Evolutionary conservation across 2,329 filamentous ascomycete species (phyloP).

Genomic region (Rhynchosporium agropyri): DNA sequence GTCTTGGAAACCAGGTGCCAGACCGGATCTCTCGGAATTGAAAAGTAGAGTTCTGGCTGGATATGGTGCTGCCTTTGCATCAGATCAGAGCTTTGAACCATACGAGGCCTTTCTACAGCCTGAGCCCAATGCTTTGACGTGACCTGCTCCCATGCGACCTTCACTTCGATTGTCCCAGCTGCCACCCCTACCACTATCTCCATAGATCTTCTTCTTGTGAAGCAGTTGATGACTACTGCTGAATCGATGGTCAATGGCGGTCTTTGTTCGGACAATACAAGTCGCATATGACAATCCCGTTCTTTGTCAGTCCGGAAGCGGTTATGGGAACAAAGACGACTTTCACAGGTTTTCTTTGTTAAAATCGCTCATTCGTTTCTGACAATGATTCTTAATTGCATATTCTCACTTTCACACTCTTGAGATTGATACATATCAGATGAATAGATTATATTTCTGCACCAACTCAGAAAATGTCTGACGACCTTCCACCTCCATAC

Average conservation of each 20-base stretch:
- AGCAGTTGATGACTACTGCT: too few relatives aligned
- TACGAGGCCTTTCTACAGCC: background rate
- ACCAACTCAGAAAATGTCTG: background rate
- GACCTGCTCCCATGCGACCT: background rate
- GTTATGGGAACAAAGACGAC: too few relatives aligned
- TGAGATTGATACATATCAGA: too few relatives aligned
- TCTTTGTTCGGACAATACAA: too few relatives aligned
- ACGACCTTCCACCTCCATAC: background rate
- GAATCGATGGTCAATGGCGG: too few relatives aligned
- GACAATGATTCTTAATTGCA: too few relatives aligned
- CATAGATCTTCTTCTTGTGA: background rate
- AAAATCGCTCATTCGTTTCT: too few relatives aligned
- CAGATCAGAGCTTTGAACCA: background rate
- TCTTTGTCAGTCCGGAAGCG: too few relatives aligned
- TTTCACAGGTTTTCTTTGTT: too few relatives aligned
- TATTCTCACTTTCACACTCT: too few relatives aligned
- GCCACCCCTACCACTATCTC: background rate
- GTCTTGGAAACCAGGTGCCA: slow-evolving; percentile 20
- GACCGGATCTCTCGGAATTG: slow-evolving; percentile 17
- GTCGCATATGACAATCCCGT: too few relatives aligned
- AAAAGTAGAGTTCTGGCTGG: slow-evolving; percentile 9
- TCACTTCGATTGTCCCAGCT: background rate
- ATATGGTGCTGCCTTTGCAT: background rate
- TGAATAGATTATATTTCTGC: too few relatives aligned
- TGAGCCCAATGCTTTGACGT: background rate